Conservation (phyloP, 2,329 filamentous ascomycete genomes). For the Pseudogymnoascus sp. region DNA sequence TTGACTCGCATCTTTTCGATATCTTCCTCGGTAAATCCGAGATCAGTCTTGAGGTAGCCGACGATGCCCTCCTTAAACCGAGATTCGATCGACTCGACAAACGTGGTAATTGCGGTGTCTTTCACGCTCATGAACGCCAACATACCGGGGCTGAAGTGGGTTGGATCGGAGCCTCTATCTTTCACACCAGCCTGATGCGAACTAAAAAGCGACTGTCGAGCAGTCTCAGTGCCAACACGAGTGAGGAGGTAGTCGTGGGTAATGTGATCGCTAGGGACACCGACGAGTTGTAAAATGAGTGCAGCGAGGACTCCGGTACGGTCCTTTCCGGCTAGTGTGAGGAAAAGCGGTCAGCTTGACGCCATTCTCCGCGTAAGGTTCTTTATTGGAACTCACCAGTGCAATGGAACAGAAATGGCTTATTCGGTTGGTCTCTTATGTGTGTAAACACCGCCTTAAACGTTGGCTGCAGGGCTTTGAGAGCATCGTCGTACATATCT, state of each 20-base stretch:
- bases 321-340: slow-evolving; percentile 42
- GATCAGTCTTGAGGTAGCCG: slow-evolving; percentile 37
- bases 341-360: not conserved
- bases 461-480: slow-evolving; percentile 36
- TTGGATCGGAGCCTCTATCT: slow-evolving; percentile 21
- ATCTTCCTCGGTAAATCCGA: slow-evolving; percentile 42
- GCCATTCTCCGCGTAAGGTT: not conserved
- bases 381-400: slow-evolving; percentile 36
- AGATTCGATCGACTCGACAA: slow-evolving; percentile 36
- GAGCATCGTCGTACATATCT: slow-evolving; percentile 41
- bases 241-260: slow-evolving; percentile 47
- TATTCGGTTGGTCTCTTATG: slow-evolving; percentile 38
- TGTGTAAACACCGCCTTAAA: slow-evolving; percentile 42
- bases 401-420: slow-evolving; percentile 46
- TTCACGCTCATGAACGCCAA: slow-evolving; percentile 40
- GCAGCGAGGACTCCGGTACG: slow-evolving; percentile 46
- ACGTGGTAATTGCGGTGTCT: slow-evolving; percentile 39
- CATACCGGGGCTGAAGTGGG: slow-evolving; percentile 40
- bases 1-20: slow-evolving; percentile 42
- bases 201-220: slow-evolving; percentile 39
- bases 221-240: slow-evolving; percentile 45
- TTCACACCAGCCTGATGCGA: slow-evolving; percentile 36
- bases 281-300: slow-evolving; percentile 44
- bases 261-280: slow-evolving; percentile 36
- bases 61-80: slow-evolving; percentile 38